These are phyloP conservation scores for Suillus subalutaceus DNA, from an alignment of 768 basidiomycete species.

Conservation along the genomic window DNA sequence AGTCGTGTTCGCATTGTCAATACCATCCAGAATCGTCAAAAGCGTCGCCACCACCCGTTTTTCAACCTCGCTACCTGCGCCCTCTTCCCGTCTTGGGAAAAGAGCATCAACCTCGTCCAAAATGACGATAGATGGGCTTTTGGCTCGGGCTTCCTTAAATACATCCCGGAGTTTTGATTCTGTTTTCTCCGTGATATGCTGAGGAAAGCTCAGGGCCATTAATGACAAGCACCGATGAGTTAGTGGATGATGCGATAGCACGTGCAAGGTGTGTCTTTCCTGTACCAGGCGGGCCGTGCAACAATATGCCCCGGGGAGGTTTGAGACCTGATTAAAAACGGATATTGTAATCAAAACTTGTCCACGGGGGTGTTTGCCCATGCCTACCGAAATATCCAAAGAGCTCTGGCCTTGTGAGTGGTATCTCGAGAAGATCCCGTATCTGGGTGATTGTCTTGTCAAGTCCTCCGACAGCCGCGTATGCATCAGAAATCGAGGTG, in stretches of 20 bases:
- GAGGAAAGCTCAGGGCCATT: conserved; percentile 96
- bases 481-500: conserved; percentile 55
- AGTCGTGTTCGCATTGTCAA: conserved; percentile 52
- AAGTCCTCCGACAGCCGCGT: conserved; percentile 85
- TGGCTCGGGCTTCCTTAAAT: conserved; percentile 79
- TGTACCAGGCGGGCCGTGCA: conserved; percentile 96
- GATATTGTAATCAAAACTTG: conserved; percentile 19
- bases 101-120: conserved; percentile 96
- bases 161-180: conserved; percentile 89
- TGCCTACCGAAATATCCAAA: conserved; percentile 72
- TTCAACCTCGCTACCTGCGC: conserved; percentile 93
- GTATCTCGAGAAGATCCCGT: conserved; percentile 83
- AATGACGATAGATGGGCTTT: conserved; percentile 91
- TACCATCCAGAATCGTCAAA: conserved; percentile 93
- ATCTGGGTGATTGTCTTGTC: conserved; percentile 86
- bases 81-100: conserved; percentile 87
- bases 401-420: conserved; percentile 79
- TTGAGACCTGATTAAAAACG: conserved; percentile 63
- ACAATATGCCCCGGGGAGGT: conserved; percentile 92
- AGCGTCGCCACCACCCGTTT: conserved; percentile 94
- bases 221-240: conserved; percentile 87
- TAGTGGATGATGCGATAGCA: conserved; percentile 87
- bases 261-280: conserved; percentile 97
- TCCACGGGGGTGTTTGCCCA: neutral
- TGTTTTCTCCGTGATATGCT: conserved; percentile 96